Conservation (phyloP, 2,329 filamentous ascomycete genomes). For the Colletotrichum lentis region DNA sequence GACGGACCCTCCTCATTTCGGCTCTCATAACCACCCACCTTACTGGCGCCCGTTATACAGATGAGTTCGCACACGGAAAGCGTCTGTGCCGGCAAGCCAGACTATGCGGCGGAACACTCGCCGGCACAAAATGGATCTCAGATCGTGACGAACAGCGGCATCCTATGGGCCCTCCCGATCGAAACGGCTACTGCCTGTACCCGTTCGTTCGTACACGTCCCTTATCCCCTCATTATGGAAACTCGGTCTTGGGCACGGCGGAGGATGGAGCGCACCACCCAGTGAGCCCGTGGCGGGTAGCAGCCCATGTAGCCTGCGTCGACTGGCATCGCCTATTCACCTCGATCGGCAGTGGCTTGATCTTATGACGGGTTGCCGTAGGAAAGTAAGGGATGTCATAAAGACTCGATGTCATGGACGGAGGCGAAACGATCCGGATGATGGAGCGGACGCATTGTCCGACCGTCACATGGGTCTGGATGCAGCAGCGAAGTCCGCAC, state of each 20-base stretch:
- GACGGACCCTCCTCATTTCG: constrained; percentile 6
- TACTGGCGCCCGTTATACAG: background rate
- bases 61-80: background rate
- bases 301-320: background rate
- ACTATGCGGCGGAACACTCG: constrained; percentile 20
- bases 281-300: background rate
- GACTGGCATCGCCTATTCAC: constrained; percentile 2
- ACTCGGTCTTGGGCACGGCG: background rate
- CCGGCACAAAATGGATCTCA: constrained; percentile 21
- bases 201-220: constrained; percentile 3
- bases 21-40: constrained; percentile 1
- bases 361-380: constrained; percentile 7
- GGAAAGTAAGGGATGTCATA: constrained; percentile 12
- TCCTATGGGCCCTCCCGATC: constrained; percentile 22
- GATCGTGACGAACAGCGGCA: constrained; percentile 31
- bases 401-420: constrained; percentile 24
- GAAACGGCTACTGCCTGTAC: constrained; percentile 20
- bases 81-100: constrained; percentile 1
- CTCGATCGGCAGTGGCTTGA: constrained; percentile 18
- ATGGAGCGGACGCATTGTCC: constrained; percentile 10
- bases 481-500: constrained; percentile 18
- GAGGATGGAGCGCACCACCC: background rate
- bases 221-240: background rate
- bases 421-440: constrained; percentile 9
- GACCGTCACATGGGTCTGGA: constrained; percentile 4